A percentile compares a stretch with the other conserved stretches of the same genome.
Conservation (phyloP, 805 yeast genomes). For the Ogataea salicorniae region DNA sequence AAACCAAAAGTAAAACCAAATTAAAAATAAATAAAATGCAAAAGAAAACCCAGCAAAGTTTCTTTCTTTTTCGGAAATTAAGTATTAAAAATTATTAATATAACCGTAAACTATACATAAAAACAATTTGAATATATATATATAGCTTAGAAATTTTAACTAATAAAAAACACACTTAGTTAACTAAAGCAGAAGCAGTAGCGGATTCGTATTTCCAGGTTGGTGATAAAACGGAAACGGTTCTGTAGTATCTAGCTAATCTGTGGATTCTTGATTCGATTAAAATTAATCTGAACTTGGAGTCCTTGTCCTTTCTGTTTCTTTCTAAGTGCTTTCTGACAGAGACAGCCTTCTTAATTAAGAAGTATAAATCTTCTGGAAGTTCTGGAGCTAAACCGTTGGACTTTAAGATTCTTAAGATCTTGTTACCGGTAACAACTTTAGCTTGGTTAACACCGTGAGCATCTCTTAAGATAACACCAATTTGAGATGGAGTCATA, state of each 20-base stretch:
- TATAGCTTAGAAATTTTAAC: conserved; percentile 9
- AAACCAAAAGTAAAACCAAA: background rate
- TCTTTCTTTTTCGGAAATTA: background rate
- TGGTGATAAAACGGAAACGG: conserved; percentile 98
- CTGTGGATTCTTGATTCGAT: conserved; percentile 99
- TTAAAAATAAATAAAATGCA: conserved; percentile 2
- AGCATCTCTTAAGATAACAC: conserved; percentile 99
- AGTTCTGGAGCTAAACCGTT: conserved; percentile 99
- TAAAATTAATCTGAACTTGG: conserved; percentile 99
- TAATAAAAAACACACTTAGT: conserved; percentile 46
- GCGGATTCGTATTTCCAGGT: conserved; percentile 99
- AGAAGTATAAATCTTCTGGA: conserved; percentile 99
- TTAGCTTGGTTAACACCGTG: conserved; percentile 99
- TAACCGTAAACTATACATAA: conserved; percentile 6
- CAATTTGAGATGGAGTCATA: conserved; percentile 98
- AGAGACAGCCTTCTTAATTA: conserved; percentile 98
- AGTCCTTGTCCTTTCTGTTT: conserved; percentile 99
- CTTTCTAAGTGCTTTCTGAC: conserved; percentile 99
- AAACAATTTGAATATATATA: conserved; percentile 13
- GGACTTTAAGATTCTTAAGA: conserved; percentile 97
- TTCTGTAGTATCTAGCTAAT: conserved; percentile 99
- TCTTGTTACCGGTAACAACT: conserved; percentile 98
- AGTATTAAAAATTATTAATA: conserved; percentile 3
- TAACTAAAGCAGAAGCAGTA: conserved; percentile 99
- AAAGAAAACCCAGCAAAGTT: background rate